Percentiles rank a stretch among this genome's conserved stretches.
These are phyloP conservation scores for Fonsecaea erecta DNA, from an alignment of 2,329 filamentous ascomycete species.

Conservation along the genomic window DNA sequence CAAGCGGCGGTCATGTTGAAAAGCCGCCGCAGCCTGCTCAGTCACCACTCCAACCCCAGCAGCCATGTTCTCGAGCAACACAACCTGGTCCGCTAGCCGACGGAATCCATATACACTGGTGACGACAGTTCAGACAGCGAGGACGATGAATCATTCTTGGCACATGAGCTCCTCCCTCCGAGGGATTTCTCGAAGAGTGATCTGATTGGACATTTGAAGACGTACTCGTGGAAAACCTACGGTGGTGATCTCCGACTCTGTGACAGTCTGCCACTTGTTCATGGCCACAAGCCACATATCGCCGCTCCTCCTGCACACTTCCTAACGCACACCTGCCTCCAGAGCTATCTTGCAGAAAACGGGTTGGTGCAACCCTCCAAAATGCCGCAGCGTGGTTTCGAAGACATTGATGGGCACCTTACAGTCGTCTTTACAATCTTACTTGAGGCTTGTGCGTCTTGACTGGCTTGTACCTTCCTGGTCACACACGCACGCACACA, in stretches of 20 bases:
- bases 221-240: slow-evolving; percentile 49
- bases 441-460: too few relatives aligned
- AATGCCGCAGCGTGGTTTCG: too few relatives aligned
- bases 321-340: too few relatives aligned
- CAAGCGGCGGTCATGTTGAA: background rate
- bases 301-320: slow-evolving; percentile 77
- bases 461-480: too few relatives aligned
- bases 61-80: slow-evolving; percentile 24
- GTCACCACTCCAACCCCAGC: slow-evolving; percentile 17
- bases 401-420: too few relatives aligned
- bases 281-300: slow-evolving; percentile 94
- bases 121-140: slow-evolving; percentile 46
- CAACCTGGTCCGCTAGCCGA: slow-evolving; percentile 22
- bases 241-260: slow-evolving; percentile 87
- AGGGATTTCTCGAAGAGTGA: slow-evolving; percentile 51
- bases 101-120: slow-evolving; percentile 38
- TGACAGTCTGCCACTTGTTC: slow-evolving; percentile 98
- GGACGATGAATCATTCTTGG: slow-evolving; percentile 46
- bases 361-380: too few relatives aligned
- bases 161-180: slow-evolving; percentile 47
- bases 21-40: slow-evolving; percentile 4
- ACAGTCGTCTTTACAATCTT: too few relatives aligned
- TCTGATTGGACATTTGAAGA: slow-evolving; percentile 52
- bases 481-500: too few relatives aligned
- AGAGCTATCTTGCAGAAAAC: too few relatives aligned